Base-by-base conservation (phyloP, 2,329 filamentous ascomycete genomes). In the Neurospora crassa region DNA sequence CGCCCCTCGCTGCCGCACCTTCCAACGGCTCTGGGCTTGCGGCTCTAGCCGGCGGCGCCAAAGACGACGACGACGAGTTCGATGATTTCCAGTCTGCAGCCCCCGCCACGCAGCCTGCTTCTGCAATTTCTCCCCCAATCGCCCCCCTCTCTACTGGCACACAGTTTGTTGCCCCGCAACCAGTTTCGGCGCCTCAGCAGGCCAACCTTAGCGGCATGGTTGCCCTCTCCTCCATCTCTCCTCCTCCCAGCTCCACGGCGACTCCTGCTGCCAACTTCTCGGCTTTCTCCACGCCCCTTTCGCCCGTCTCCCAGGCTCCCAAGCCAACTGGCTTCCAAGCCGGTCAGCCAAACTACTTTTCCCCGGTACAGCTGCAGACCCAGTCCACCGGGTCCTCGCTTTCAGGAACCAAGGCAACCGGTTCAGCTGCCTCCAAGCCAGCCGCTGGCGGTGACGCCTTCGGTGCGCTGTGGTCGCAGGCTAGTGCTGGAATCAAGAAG, bases 21-120 rank as follows among this genome's bases (percentile, higher is more conserved):
- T 83, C 87, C 11, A 83, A 82, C 67, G 79, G 80, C 69, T 82
- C 83, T 68, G 84, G 83, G 16, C 76, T 89, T 68, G 83, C 84
- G 67, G 81, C 84, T 18, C 78, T 89, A 68, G 79, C 82, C 63
- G 77, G 81, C 18, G 81, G 81, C 40, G 84, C 84, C 59, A 89
- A 88, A 69, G 91, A 92, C 24, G 76, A 77, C 73, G 95, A 97
- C 74, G 94, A 97, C 76, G 96, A 97, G 74, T 98, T 98, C 78
- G 96, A 98, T 79, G 96, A 99, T 79, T 98, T 98, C 85, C 93
- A 97, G 81, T 97, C 94, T 24, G 95, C 95, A 16, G 84, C 91
- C 2, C 88, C 91, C 3, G 83, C 88, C 37, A 78, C 84, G 16
- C 81, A 81, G 59, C 69, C 78, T 12, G 79, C 85, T 20, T 76